Base-by-base conservation (phyloP, 2,329 filamentous ascomycete species). In the Aspergillus flavus region DNA sequence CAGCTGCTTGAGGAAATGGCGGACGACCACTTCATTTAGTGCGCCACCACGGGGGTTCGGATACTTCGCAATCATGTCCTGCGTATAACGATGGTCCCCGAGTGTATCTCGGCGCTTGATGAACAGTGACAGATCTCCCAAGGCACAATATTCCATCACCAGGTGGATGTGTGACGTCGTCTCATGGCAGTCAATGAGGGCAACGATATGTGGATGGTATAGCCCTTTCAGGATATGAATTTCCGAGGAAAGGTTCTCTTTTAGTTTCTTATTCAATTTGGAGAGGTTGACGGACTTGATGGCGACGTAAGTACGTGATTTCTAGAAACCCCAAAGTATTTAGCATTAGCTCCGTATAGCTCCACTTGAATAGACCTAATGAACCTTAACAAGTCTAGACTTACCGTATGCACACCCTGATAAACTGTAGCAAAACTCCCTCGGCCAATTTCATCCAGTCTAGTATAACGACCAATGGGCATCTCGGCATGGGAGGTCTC, bases 401-500 rank as follows among this genome's bases (percentile, higher is more conserved):
- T 80, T 82, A 96, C 93, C 81, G 91, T 91, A 80, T 96, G 92
- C 71, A 89, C 88, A 68, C 92, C 93, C 76, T 91, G 88, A 78
- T 95, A 98, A 69, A 99, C 95, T 70, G 93, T 93, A 69, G 95
- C 95, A 83, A 98, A 99, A 82, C 95, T 98, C 66, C 95, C 95
- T 81, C 95, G 95, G 67, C 95, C 95, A 76, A 98, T 97, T 81
- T 97, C 92, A 71, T 91, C 89, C 71, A 93, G 87, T 73, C 94
- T 89, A 72, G 87, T 86, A 79, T 96, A 97, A 73, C 91, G 88
- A 69, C 93, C 92, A 72, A 95, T 84, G 53, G 76, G 71, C 71
- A 82, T 75, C 64, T 78, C 75, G 32, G 67, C 54, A 26, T 69
- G 72, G 46, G 73, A 64, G 63, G 71, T 55, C 62, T 77, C 75